Conservation (phyloP, 2,329 filamentous ascomycete genomes). For the Neonectria coccinea region DNA sequence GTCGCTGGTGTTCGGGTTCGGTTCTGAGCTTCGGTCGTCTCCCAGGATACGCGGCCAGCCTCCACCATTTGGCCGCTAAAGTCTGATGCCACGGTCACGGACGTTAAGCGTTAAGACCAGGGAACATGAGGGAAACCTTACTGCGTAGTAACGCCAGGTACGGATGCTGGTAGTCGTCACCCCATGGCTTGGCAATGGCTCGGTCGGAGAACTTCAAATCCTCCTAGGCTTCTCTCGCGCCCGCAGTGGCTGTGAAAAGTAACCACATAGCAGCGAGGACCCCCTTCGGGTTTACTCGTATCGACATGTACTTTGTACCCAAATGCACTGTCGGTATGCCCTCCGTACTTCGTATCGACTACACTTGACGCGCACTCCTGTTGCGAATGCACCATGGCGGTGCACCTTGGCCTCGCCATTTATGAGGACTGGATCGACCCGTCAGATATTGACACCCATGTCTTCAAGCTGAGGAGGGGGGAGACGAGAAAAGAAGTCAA, state of each 20-base stretch:
- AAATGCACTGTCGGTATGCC: slow-evolving; percentile 3
- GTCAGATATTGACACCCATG: slow-evolving; percentile 15
- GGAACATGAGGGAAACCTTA: slow-evolving; percentile 1
- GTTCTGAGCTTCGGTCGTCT: slow-evolving; percentile 20
- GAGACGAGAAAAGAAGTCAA: slow-evolving; percentile 24
- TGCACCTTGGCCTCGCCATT: slow-evolving; percentile 31
- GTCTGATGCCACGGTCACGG: slow-evolving; percentile 2
- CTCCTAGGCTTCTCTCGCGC: slow-evolving; percentile 15
- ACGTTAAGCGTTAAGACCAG: slow-evolving; percentile 7
- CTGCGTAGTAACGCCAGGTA: background rate
- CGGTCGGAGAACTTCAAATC: slow-evolving; percentile 30
- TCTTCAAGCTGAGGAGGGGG: slow-evolving; percentile 3
- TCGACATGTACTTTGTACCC: too few species aligned
- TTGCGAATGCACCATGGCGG: slow-evolving; percentile 37
- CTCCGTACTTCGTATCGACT: background rate
- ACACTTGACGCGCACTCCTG: slow-evolving; percentile 23
- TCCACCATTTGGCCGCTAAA: slow-evolving; percentile 1
- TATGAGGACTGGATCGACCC: slow-evolving; percentile 1
- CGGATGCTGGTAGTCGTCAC: slow-evolving; percentile 34
- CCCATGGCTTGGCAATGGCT: slow-evolving; percentile 40
- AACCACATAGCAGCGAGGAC: background rate
- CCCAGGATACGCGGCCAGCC: slow-evolving; percentile 25
- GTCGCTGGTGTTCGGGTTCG: background rate
- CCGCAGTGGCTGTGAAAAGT: slow-evolving; percentile 40
- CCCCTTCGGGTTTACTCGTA: slow-evolving; percentile 13